Evolutionary conservation across 306 rosid species (phyloP).

Genomic region (Arachis hypogaea): DNA sequence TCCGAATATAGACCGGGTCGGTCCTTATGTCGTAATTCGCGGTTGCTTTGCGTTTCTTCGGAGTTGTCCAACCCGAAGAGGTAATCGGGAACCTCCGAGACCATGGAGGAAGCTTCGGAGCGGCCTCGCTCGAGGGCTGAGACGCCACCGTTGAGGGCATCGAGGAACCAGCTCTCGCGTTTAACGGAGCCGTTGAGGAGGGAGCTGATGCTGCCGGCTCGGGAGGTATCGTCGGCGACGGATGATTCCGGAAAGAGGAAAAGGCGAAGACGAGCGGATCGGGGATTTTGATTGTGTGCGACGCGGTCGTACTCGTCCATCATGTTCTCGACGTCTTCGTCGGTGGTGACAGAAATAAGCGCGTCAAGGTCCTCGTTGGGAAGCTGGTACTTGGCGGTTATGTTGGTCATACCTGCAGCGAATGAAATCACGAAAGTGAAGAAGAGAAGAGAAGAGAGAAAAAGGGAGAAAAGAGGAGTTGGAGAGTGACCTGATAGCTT

Average conservation of each 20-base stretch:
- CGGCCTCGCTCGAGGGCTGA: conserved; percentile 70
- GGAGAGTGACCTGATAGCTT: conserved; percentile 66
- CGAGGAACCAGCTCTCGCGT: conserved; percentile 90
- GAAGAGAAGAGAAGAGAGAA: neutral
- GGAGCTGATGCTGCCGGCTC: conserved; percentile 73
- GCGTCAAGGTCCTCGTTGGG: conserved; percentile 97
- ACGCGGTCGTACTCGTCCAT: conserved; percentile 91
- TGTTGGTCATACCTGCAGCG: conserved; percentile 58
- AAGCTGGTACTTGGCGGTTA: conserved; percentile 88
- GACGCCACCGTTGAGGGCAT: conserved; percentile 75
- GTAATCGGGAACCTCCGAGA: conserved; percentile 92
- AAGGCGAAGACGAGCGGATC: conserved; percentile 76
- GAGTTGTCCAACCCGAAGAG: conserved; percentile 83
- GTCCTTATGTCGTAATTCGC: conserved; percentile 50
- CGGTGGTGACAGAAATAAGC: conserved; percentile 81
- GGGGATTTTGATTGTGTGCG: conserved; percentile 68
- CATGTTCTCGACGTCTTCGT: conserved; percentile 98
- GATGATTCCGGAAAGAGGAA: conserved; percentile 67
- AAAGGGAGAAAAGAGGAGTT: no score
- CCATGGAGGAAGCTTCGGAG: conserved; percentile 84
- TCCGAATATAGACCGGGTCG: conserved; percentile 54
- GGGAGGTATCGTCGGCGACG: conserved; percentile 52
- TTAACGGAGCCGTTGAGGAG: conserved; percentile 79
- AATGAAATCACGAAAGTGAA: neutral
- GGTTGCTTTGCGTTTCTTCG: conserved; percentile 48